phyloP scores from a whole-genome alignment of 2,329 filamentous ascomycete genomes.

The Fonsecaea monophora region DNA sequence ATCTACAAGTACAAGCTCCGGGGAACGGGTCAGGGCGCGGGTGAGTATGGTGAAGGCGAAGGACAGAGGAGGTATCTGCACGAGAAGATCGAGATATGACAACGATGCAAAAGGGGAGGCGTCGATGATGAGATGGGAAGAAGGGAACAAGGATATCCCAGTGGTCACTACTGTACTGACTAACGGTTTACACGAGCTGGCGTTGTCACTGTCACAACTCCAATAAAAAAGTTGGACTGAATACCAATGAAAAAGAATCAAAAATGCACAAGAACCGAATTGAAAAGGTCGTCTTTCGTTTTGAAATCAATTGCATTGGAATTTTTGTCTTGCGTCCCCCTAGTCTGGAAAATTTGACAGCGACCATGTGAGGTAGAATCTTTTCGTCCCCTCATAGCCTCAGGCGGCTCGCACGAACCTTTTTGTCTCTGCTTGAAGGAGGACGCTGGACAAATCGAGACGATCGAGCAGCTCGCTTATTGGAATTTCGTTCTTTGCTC shows the following conservation, averaged over 20 bases:
- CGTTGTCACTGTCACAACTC: neutral
- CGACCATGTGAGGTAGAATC: neutral
- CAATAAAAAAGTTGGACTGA: neutral
- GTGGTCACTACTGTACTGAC: neutral
- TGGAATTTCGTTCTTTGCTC: neutral
- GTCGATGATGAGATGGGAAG: neutral
- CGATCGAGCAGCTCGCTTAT: neutral
- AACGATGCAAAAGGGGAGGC: neutral
- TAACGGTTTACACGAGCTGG: neutral
- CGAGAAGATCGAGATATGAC: constrained; percentile 51
- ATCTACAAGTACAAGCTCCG: constrained; percentile 97
- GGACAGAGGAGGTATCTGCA: constrained; percentile 65
- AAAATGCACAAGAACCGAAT: neutral
- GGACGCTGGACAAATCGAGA: neutral
- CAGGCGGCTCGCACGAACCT: neutral
- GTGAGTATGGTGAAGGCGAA: constrained; percentile 67
- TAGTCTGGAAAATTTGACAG: neutral
- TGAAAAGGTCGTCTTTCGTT: neutral
- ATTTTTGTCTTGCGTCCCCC: neutral
- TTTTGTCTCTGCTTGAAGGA: neutral
- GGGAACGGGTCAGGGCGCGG: constrained; percentile 81
- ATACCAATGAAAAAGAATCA: neutral
- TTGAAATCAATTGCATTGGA: constrained; percentile 4
- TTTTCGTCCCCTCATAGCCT: neutral
- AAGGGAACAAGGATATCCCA: neutral